Evolutionary conservation across 2,329 filamentous ascomycete genomes (phyloP).

Genomic region (Aspergillus phoenicis): DNA sequence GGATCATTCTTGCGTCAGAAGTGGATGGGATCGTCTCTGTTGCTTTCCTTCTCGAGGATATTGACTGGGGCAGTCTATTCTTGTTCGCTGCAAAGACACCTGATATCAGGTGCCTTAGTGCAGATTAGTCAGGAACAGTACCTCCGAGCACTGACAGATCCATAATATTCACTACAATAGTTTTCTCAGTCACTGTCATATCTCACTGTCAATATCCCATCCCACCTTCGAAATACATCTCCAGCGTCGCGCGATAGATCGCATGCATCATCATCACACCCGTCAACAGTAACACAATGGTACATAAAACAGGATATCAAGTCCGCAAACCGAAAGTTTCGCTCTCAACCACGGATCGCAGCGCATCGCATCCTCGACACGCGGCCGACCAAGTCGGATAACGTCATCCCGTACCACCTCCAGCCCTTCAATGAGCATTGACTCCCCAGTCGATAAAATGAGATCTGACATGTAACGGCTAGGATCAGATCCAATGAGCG

Average conservation of each 20-base stretch:
- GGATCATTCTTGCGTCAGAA: neutral
- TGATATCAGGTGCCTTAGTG: neutral
- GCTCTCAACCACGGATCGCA: neutral
- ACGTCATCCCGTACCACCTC: neutral
- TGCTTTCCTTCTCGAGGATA: neutral
- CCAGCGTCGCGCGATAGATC: neutral
- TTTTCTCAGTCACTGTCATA: neutral
- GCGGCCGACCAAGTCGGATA: neutral
- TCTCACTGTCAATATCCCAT: neutral
- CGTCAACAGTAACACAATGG: neutral
- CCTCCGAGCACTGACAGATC: neutral
- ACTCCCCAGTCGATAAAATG: neutral
- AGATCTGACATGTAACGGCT: neutral
- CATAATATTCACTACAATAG: neutral
- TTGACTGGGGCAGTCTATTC: neutral
- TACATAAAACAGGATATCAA: neutral
- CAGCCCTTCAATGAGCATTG: neutral
- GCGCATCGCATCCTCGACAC: neutral
- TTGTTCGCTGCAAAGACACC: neutral
- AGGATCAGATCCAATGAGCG: neutral
- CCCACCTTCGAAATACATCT: neutral
- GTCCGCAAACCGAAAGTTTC: neutral
- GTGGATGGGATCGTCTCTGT: neutral
- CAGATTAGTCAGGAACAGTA: neutral
- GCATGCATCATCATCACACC: neutral